Evolutionary conservation across 495 filamentous ascomycete genomes (phyloP).

Genomic region (Tuber melanosporum): DNA sequence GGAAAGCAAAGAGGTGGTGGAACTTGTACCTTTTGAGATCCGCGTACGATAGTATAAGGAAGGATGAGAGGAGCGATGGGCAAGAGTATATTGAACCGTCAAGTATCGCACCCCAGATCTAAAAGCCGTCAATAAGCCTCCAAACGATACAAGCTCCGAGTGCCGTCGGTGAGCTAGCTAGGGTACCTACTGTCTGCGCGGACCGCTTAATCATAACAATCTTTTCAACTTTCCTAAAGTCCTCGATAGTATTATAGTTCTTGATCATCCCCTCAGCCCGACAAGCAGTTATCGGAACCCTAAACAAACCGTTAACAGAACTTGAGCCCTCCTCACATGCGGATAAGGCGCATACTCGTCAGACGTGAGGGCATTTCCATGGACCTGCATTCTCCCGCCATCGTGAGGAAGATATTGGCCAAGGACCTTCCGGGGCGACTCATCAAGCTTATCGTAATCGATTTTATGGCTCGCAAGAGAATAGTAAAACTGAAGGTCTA

Average conservation of each 20-base stretch:
- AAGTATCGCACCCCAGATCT: slow-evolving; percentile 96
- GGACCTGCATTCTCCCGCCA: slow-evolving; percentile 78
- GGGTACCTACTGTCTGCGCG: slow-evolving; percentile 63
- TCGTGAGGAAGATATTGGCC: slow-evolving; percentile 82
- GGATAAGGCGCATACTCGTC: slow-evolving; percentile 58
- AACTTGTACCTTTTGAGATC: slow-evolving; percentile 95
- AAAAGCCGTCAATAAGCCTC: neutral
- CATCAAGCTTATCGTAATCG: slow-evolving; percentile 91
- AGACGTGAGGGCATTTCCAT: slow-evolving; percentile 73
- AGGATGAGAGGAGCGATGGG: slow-evolving; percentile 81
- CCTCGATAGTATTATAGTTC: slow-evolving; percentile 93
- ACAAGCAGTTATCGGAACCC: slow-evolving; percentile 63
- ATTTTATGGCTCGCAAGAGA: slow-evolving; percentile 83
- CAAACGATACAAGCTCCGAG: slow-evolving; percentile 9
- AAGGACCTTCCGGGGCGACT: slow-evolving; percentile 77
- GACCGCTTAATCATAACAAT: slow-evolving; percentile 61
- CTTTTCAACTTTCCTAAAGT: slow-evolving; percentile 75
- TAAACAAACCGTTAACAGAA: slow-evolving; percentile 42
- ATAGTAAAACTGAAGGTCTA: slow-evolving; percentile 90
- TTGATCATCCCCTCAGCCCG: slow-evolving; percentile 89
- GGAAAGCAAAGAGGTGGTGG: slow-evolving; percentile 91
- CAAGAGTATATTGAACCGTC: slow-evolving; percentile 93
- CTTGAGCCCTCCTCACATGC: slow-evolving; percentile 6
- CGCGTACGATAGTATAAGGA: slow-evolving; percentile 84
- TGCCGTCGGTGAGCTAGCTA: neutral